Evolutionary conservation across 768 basidiomycete genomes (phyloP), one percentile per base, ranked within the genome.

Genomic region (Calocybe gangraenosa): DNA sequence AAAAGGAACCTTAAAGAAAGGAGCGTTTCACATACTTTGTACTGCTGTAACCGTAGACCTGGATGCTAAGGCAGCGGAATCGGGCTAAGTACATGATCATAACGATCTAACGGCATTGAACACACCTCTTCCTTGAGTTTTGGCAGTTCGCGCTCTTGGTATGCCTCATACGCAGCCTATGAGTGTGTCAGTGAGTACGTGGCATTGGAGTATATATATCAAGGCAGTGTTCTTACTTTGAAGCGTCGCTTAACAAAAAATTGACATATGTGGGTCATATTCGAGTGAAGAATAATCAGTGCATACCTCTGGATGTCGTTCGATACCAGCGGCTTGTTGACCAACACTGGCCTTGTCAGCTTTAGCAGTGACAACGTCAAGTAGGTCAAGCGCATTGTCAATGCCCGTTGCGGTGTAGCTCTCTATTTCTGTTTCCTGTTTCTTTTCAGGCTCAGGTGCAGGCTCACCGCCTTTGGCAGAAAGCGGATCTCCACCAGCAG

Each of bases 271-370:
- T 48, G 22, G 52, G 39, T 47, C 23, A 59, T 20, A n/a, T n/a
- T n/a, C n/a, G n/a, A n/a, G n/a, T n/a, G 19, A 14, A 36, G 37
- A 47, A 31, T 44, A 39, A 36, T 40, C 18, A 8, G 18, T 36
- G 65, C 76, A 38, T 57, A 92, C 91, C 81, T 96, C 93, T 41
- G 93, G 93, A 74, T 96, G 93, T 44, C 75, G 77, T 68, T 96
- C 92, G 28, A 96, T 77, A 31, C 78, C 76, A 41, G 90, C 90
- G 11, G 93, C 92, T 63, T 88, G 86, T 47, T 82, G 79, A 0
- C 93, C 92, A 25, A 94, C 71, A 54, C 87, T 90, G 1, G 90
- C 89, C 68, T 95, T 95, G 64, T 95, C 93, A 78, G 80, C 84
- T 75, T 92, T 93, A 2, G 89, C 88, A 37, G 82, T 94, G 20